Percentiles rank a stretch among this genome's conserved stretches.
Conservation (phyloP, 1,139 yeast species). For the Pichia sp. region DNA sequence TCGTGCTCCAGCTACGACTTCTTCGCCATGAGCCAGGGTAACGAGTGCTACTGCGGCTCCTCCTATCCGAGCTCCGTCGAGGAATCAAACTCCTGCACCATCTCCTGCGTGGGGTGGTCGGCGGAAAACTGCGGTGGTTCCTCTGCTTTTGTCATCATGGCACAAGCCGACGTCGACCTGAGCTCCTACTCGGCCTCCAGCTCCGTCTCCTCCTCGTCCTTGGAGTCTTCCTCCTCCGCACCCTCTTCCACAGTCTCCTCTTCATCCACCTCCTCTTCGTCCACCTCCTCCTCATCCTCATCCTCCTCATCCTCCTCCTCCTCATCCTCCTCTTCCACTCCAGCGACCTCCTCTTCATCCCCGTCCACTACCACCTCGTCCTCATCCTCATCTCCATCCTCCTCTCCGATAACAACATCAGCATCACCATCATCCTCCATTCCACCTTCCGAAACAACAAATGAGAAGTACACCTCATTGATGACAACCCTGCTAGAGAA, state of each 20-base stretch:
- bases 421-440: constrained; percentile 19
- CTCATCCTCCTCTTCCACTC: constrained; percentile 6
- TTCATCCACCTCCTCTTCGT: constrained; percentile 31
- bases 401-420: constrained; percentile 18
- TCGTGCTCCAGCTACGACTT: constrained; percentile 49
- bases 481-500: constrained; percentile 23
- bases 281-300: constrained; percentile 25
- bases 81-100: constrained; percentile 33
- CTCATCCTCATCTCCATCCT: constrained; percentile 20
- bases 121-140: constrained; percentile 41
- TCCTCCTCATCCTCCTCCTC: constrained; percentile 20
- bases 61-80: constrained; percentile 40
- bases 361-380: constrained; percentile 22
- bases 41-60: constrained; percentile 62
- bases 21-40: constrained; percentile 57
- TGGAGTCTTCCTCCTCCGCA: constrained; percentile 18
- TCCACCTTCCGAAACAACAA: constrained; percentile 18
- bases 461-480: neutral
- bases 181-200: constrained; percentile 22
- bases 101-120: constrained; percentile 34
- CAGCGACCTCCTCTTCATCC: constrained; percentile 16
- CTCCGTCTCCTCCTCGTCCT: constrained; percentile 17
- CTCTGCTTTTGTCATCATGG: constrained; percentile 37
- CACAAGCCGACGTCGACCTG: constrained; percentile 30
- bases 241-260: constrained; percentile 28